Evolutionary conservation across 2,329 filamentous ascomycete species (phyloP).

Genomic region (Fusarium torulosum): DNA sequence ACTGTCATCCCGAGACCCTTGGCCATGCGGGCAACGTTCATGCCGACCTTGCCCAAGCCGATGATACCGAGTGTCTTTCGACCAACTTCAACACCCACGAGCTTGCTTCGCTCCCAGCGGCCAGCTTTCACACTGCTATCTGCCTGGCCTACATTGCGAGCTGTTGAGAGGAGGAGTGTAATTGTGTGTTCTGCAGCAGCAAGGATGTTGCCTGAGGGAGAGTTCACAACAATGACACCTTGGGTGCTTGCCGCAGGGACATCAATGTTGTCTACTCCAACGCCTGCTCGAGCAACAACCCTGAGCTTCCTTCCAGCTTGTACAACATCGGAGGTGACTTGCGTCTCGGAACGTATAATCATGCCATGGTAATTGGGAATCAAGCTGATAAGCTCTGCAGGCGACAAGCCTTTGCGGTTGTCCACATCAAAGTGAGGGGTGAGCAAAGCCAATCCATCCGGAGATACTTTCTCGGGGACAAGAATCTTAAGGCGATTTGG

Average conservation of each 20-base stretch:
- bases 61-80: slow-evolving; percentile 82
- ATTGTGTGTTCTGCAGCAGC: slow-evolving; percentile 85
- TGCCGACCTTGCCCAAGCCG: slow-evolving; percentile 84
- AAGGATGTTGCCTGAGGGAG: slow-evolving; percentile 82
- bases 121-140: slow-evolving; percentile 77
- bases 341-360: slow-evolving; percentile 84
- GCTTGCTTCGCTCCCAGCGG: slow-evolving; percentile 79
- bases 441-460: slow-evolving; percentile 80
- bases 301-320: slow-evolving; percentile 75
- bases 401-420: slow-evolving; percentile 70
- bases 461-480: slow-evolving; percentile 83
- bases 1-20: slow-evolving; percentile 83
- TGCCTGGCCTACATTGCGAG: slow-evolving; percentile 78
- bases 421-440: slow-evolving; percentile 77
- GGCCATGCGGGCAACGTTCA: slow-evolving; percentile 84
- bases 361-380: slow-evolving; percentile 81
- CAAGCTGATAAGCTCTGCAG: slow-evolving; percentile 72
- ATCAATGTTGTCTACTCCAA: slow-evolving; percentile 87
- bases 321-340: slow-evolving; percentile 78
- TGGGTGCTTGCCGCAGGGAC: slow-evolving; percentile 77
- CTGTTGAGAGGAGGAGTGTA: slow-evolving; percentile 78
- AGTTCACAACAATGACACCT: slow-evolving; percentile 85
- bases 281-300: slow-evolving; percentile 83
- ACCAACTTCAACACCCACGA: slow-evolving; percentile 83
- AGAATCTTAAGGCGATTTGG: slow-evolving; percentile 65